Evolutionary conservation across 345 rosid genomes (phyloP).

Genomic region (Gynandropsis gynandra): DNA sequence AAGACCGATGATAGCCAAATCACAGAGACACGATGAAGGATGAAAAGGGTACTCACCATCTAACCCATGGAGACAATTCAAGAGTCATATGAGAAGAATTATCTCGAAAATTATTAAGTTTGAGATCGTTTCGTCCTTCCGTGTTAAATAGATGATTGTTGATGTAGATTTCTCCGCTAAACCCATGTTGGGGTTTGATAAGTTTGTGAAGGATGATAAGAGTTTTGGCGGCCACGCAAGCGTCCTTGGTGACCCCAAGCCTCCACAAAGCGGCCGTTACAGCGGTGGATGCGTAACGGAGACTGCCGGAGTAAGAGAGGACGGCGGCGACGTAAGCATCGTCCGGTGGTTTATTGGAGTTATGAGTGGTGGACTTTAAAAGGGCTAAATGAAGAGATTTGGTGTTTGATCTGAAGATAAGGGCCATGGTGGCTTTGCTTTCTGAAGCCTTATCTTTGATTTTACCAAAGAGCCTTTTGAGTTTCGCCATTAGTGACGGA

Average conservation of each 20-base stretch:
- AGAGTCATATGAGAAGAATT: slow-evolving; percentile 32
- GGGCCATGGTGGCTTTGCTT: slow-evolving; percentile 49
- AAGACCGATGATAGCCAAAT: no score
- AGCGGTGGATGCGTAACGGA: slow-evolving; percentile 51
- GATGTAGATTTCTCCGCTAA: slow-evolving; percentile 3
- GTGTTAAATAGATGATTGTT: slow-evolving; percentile 1
- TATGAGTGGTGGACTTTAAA: slow-evolving; percentile 64
- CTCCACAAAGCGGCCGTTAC: slow-evolving; percentile 64
- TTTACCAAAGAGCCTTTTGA: slow-evolving; percentile 39
- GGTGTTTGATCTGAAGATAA: slow-evolving; percentile 34
- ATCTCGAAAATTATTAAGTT: slow-evolving; percentile 60
- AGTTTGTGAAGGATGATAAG: slow-evolving; percentile 55
- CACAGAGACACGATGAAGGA: not conserved
- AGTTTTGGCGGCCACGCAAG: slow-evolving; percentile 68
- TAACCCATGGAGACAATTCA: slow-evolving; percentile 71
- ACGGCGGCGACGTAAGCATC: slow-evolving; percentile 38
- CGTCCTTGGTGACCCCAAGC: slow-evolving; percentile 49
- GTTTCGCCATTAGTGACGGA: slow-evolving; percentile 23
- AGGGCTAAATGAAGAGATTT: slow-evolving; percentile 43
- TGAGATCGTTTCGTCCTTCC: slow-evolving; percentile 57
- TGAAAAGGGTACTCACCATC: slow-evolving; percentile 41
- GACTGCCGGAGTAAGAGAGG: slow-evolving; percentile 56
- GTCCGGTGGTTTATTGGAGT: slow-evolving; percentile 41
- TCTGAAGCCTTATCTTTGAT: slow-evolving; percentile 73
- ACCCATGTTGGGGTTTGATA: slow-evolving; percentile 27